Evolutionary conservation across 2,329 filamentous ascomycete genomes (phyloP).

Genomic region (Aspergillus eucalypticola): DNA sequence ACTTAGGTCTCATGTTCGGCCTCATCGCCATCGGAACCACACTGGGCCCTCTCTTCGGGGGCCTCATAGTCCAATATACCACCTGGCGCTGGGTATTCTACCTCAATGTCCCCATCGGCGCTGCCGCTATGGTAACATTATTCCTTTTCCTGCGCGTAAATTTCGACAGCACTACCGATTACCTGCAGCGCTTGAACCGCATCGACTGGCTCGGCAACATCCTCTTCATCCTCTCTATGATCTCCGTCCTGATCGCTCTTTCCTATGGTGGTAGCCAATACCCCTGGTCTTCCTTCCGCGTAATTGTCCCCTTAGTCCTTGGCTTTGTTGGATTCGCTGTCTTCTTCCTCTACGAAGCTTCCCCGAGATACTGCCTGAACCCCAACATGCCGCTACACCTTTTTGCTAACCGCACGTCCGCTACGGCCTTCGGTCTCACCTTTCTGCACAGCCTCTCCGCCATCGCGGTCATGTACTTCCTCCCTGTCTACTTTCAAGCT

Average conservation of each 20-base stretch:
- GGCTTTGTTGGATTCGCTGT: constrained; percentile 23
- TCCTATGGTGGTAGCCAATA: constrained; percentile 31
- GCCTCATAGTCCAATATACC: constrained; percentile 24
- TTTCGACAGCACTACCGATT: neutral
- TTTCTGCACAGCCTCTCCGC: constrained; percentile 17
- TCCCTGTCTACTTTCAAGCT: constrained; percentile 51
- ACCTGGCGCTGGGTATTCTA: constrained; percentile 35
- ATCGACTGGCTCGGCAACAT: constrained; percentile 33
- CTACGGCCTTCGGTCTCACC: neutral
- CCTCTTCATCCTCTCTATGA: constrained; percentile 28
- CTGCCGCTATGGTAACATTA: constrained; percentile 24
- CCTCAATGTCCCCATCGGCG: constrained; percentile 30
- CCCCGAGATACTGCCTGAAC: constrained; percentile 17
- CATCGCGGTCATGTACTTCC: constrained; percentile 29
- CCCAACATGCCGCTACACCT: constrained; percentile 46
- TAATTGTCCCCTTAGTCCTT: constrained; percentile 29
- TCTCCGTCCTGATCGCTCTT: constrained; percentile 31
- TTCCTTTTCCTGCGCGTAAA: constrained; percentile 25
- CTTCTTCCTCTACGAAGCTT: constrained; percentile 22
- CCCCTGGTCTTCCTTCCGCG: constrained; percentile 30
- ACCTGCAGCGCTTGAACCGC: constrained; percentile 8
- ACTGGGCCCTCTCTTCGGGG: constrained; percentile 48
- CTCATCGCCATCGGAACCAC: constrained; percentile 44
- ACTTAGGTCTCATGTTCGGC: constrained; percentile 25
- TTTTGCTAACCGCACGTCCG: constrained; percentile 45